These are phyloP conservation scores for Choiromyces venosus DNA, from an alignment of 495 filamentous ascomycete species.

Conservation along the genomic window DNA sequence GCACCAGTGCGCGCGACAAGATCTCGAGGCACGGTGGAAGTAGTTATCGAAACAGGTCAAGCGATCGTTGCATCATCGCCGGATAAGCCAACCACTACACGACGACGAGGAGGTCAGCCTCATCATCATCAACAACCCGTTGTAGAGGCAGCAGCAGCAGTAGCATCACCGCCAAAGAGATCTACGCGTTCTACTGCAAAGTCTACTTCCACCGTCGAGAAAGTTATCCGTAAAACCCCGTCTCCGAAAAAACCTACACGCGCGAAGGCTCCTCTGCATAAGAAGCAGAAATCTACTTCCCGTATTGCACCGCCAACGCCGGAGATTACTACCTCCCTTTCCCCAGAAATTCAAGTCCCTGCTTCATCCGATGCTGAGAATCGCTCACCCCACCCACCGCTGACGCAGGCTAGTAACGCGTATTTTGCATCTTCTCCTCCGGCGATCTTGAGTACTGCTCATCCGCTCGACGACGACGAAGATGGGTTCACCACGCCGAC, in stretches of 20 bases:
- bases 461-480: background rate
- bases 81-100: slow-evolving; percentile 9
- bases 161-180: slow-evolving; percentile 12
- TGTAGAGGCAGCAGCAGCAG: slow-evolving; percentile 4
- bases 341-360: slow-evolving; percentile 30
- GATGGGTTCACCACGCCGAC: background rate
- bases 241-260: slow-evolving; percentile 21
- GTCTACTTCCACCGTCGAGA: background rate
- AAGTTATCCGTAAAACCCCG: background rate
- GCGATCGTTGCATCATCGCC: background rate
- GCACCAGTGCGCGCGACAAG: background rate
- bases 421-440: slow-evolving; percentile 35
- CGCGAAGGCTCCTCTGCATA: slow-evolving; percentile 13
- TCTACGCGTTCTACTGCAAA: slow-evolving; percentile 24
- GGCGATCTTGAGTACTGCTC: slow-evolving; percentile 20
- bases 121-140: slow-evolving; percentile 21
- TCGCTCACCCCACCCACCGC: slow-evolving; percentile 11
- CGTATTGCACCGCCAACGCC: slow-evolving; percentile 5
- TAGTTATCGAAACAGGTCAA: background rate
- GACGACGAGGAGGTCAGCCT: background rate
- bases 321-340: background rate
- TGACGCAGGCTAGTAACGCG: background rate
- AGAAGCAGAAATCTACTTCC: background rate
- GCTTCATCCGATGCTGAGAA: slow-evolving; percentile 40
- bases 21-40: background rate